Evolutionary conservation across 306 rosid genomes (phyloP).

Genomic region (Malus asiatica): DNA sequence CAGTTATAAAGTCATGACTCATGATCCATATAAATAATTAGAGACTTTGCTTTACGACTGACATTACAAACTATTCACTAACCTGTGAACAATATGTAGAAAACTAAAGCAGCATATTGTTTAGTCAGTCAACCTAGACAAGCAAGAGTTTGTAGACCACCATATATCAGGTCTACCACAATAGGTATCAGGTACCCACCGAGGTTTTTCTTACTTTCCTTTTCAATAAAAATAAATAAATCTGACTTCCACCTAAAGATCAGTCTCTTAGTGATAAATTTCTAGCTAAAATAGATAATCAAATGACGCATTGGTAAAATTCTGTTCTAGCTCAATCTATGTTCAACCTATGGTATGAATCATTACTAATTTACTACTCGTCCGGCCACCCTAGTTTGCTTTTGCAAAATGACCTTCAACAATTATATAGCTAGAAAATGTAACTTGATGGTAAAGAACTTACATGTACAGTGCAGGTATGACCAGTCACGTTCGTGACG

Average conservation of each 20-base stretch:
- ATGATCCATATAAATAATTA: neutral
- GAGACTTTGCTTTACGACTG: neutral
- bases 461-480: conserved; percentile 87
- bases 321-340: neutral
- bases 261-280: neutral
- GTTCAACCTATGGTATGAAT: neutral
- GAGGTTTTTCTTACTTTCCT: neutral
- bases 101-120: neutral
- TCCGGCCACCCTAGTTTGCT: conserved; percentile 3
- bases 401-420: conserved; percentile 12
- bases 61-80: neutral
- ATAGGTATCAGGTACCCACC: neutral
- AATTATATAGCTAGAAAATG: neutral
- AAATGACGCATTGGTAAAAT: neutral
- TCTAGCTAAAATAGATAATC: neutral
- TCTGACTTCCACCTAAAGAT: neutral
- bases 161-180: neutral
- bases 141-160: neutral
- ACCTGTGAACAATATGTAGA: neutral
- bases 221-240: too few species aligned
- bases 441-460: conserved; percentile 22
- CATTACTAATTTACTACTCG: neutral
- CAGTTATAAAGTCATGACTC: conserved; percentile 11
- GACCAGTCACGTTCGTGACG: conserved; percentile 94
- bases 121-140: neutral